These are phyloP conservation scores for Aspergillus sp. DNA, from an alignment of 2,329 filamentous ascomycete genomes.

Conservation along the genomic window DNA sequence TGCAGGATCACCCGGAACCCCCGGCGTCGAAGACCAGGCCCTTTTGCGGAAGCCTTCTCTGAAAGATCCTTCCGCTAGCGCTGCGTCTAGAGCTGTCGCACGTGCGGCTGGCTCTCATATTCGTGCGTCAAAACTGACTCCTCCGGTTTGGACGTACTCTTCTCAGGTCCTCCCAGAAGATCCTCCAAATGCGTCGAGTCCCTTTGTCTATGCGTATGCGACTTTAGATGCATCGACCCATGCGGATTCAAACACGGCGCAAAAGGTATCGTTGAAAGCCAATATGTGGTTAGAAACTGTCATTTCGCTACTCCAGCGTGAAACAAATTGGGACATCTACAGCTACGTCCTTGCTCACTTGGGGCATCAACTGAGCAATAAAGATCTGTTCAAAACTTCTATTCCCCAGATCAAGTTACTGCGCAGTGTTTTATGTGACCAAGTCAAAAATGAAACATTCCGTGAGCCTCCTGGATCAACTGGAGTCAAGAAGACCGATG, in stretches of 20 bases:
- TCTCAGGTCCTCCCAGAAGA: constrained; percentile 48
- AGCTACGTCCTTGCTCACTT: constrained; percentile 82
- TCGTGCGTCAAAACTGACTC: constrained; percentile 29
- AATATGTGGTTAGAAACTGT: constrained; percentile 69
- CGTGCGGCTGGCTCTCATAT: constrained; percentile 26
- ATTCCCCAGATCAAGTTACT: constrained; percentile 68
- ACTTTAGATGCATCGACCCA: constrained; percentile 27
- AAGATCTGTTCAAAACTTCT: constrained; percentile 69
- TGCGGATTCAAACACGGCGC: constrained; percentile 16
- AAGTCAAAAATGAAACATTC: constrained; percentile 68
- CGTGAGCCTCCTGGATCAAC: constrained; percentile 72
- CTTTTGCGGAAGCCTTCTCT: constrained; percentile 21
- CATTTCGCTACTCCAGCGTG: constrained; percentile 63
- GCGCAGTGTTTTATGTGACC: constrained; percentile 69
- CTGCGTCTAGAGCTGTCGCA: constrained; percentile 24
- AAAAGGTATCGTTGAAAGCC: constrained; percentile 49
- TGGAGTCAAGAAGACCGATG: constrained; percentile 75
- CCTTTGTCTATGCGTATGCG: constrained; percentile 43
- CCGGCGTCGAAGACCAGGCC: constrained; percentile 30
- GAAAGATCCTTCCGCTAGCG: constrained; percentile 22
- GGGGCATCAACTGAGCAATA: constrained; percentile 81
- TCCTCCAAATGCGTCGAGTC: constrained; percentile 42
- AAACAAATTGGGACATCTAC: constrained; percentile 83
- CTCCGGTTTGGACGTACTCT: constrained; percentile 51
- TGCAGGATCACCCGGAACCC: constrained; percentile 34